A percentile compares a stretch with the other conserved stretches of the same genome.
Evolutionary conservation across 208 protist species (phyloP).

Genomic region (Pavlovales sp.): DNA sequence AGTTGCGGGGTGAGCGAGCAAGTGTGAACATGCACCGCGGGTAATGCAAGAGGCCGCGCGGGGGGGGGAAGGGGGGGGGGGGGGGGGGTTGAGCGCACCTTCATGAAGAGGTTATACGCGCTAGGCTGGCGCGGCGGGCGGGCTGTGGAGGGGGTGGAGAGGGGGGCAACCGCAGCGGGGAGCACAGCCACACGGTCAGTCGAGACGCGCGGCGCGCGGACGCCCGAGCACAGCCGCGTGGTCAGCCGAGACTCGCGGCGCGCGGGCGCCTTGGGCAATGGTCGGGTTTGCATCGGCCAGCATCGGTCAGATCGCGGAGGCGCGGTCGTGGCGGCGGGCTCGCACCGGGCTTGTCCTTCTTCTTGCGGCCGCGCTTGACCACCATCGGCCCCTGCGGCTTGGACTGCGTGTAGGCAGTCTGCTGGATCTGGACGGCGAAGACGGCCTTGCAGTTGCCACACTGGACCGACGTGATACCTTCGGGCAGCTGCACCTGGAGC

Average conservation of each 20-base stretch:
- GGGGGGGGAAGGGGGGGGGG: too few relatives aligned
- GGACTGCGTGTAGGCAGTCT: background rate
- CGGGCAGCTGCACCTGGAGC: conserved; percentile 18
- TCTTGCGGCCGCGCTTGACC: conserved; percentile 4
- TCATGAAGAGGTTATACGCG: conserved; percentile 45
- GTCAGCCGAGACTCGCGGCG: background rate
- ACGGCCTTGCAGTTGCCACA: conserved; percentile 25
- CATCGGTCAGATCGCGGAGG: too few relatives aligned
- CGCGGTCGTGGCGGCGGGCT: too few relatives aligned
- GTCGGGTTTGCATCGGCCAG: conserved; percentile 6
- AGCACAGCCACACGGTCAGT: too few relatives aligned
- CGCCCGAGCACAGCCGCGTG: too few relatives aligned
- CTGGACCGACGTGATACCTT: conserved; percentile 35
- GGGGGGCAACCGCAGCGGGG: too few relatives aligned
- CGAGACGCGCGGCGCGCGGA: too few relatives aligned
- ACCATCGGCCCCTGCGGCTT: background rate
- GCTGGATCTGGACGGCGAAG: conserved; percentile 34
- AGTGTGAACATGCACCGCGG: too few relatives aligned
- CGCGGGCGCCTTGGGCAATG: background rate
- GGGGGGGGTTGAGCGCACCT: too few relatives aligned
- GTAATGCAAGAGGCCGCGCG: too few relatives aligned
- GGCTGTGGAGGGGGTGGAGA: too few relatives aligned
- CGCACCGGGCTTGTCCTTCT: background rate
- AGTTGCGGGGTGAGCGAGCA: too few relatives aligned
- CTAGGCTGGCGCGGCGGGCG: background rate